Evolutionary conservation across 495 filamentous ascomycete genomes (phyloP).

Genomic region (Aspergillus funiculosus): DNA sequence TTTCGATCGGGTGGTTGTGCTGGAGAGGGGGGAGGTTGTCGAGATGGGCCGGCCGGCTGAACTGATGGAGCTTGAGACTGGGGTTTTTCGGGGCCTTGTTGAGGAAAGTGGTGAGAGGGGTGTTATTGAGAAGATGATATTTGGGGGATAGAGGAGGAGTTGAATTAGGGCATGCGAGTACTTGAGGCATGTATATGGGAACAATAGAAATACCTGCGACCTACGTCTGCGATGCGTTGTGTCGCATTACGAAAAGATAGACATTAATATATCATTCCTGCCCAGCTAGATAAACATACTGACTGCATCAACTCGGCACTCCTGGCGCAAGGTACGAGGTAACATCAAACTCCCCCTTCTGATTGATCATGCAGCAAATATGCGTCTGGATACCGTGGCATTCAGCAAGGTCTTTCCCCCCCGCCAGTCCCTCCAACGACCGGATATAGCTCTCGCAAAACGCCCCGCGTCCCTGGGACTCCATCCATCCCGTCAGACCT

Average conservation of each 20-base stretch:
- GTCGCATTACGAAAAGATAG: too few relatives aligned
- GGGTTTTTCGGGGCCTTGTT: conserved; percentile 60
- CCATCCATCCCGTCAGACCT: conserved; percentile 16
- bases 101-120: conserved; percentile 60
- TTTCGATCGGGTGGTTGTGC: conserved; percentile 68
- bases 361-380: conserved; percentile 7
- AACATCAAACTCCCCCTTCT: conserved; percentile 19
- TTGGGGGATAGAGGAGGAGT: not conserved
- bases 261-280: too few relatives aligned
- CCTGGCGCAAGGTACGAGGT: conserved; percentile 17
- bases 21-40: conserved; percentile 58
- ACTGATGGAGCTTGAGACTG: conserved; percentile 47
- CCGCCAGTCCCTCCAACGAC: conserved; percentile 12
- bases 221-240: too few relatives aligned
- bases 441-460: conserved; percentile 13
- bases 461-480: conserved; percentile 16
- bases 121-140: conserved; percentile 17
- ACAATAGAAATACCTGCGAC: not conserved
- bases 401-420: conserved; percentile 11
- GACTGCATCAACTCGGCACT: too few relatives aligned
- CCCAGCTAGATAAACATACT: too few relatives aligned
- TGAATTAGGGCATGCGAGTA: not conserved
- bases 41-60: conserved; percentile 61
- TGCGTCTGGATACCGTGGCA: conserved; percentile 17
- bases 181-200: not conserved